These are phyloP conservation scores for Tulasnella sp. DNA, from an alignment of 768 basidiomycete species.

Conservation along the genomic window DNA sequence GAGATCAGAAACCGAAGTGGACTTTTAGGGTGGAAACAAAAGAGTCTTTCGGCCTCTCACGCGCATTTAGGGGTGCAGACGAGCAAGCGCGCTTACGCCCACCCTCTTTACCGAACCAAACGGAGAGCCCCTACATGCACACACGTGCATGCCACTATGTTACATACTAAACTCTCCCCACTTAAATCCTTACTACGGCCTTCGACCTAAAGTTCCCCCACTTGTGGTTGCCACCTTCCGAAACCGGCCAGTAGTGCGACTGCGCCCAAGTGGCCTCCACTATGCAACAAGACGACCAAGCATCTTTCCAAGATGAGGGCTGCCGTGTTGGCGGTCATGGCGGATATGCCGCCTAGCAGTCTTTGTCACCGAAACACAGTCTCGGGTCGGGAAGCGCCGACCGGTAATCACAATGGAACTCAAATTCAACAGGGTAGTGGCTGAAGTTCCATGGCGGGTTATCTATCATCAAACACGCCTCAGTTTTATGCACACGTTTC, in stretches of 20 bases:
- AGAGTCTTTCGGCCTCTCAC: background rate
- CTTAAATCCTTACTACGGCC: background rate
- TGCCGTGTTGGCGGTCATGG: background rate
- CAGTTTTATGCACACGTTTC: background rate
- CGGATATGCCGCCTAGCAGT: background rate
- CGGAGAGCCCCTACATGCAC: background rate
- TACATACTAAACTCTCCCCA: background rate
- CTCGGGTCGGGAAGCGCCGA: background rate
- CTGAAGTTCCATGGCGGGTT: background rate
- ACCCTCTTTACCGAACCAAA: background rate
- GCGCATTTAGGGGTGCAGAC: background rate
- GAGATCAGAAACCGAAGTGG: background rate
- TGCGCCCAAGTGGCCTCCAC: background rate
- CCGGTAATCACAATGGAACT: background rate
- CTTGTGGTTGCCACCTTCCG: background rate
- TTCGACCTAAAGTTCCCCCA: background rate
- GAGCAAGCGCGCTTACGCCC: background rate
- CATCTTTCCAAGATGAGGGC: background rate
- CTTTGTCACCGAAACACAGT: background rate
- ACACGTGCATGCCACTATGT: background rate
- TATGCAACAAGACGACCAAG: background rate
- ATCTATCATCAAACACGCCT: background rate
- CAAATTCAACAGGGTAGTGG: background rate
- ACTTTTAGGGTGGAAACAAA: conserved; percentile 7
- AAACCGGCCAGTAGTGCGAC: background rate